phyloP scores from a whole-genome alignment of 2,329 filamentous ascomycete species.

The Tetracladium maxilliforme region DNA sequence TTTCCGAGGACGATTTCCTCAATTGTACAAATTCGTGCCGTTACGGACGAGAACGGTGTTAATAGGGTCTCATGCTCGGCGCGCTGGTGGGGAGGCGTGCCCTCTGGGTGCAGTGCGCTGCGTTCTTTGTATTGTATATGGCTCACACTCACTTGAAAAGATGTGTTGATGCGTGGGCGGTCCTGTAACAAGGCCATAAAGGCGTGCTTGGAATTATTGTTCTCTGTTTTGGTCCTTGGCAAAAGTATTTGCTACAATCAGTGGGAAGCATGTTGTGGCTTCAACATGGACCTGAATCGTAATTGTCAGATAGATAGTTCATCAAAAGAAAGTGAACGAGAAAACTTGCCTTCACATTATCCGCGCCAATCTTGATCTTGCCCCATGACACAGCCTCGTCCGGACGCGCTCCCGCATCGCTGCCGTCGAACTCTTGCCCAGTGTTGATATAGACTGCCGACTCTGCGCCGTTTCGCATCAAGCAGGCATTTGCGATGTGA shows the following conservation, averaged over 20 bases:
- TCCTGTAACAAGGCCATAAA: not conserved
- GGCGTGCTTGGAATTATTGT: not conserved
- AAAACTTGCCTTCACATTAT: conserved; percentile 69
- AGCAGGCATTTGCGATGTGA: conserved; percentile 91
- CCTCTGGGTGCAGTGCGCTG: too few species aligned
- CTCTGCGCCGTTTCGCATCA: conserved; percentile 97
- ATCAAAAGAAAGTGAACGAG: not conserved
- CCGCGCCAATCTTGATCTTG: conserved; percentile 83
- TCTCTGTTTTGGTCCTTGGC: conserved; percentile 26
- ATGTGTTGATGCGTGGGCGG: too few species aligned
- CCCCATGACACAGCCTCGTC: conserved; percentile 98
- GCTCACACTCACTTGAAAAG: too few species aligned
- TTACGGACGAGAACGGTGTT: too few species aligned
- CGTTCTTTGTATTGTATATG: too few species aligned
- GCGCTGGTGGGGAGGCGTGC: too few species aligned
- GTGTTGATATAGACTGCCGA: conserved; percentile 97
- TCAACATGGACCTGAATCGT: conserved; percentile 42
- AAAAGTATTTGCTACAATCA: conserved; percentile 54
- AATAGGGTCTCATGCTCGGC: too few species aligned
- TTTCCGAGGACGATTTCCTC: too few species aligned
- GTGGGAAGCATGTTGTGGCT: conserved; percentile 48
- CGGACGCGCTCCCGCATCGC: conserved; percentile 84
- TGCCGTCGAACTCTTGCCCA: conserved; percentile 92
- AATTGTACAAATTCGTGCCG: too few species aligned
- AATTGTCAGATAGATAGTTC: conserved; percentile 4